Base-by-base conservation (phyloP, 192 early-diverging fungal genomes). In the Gonapodya sp. region DNA sequence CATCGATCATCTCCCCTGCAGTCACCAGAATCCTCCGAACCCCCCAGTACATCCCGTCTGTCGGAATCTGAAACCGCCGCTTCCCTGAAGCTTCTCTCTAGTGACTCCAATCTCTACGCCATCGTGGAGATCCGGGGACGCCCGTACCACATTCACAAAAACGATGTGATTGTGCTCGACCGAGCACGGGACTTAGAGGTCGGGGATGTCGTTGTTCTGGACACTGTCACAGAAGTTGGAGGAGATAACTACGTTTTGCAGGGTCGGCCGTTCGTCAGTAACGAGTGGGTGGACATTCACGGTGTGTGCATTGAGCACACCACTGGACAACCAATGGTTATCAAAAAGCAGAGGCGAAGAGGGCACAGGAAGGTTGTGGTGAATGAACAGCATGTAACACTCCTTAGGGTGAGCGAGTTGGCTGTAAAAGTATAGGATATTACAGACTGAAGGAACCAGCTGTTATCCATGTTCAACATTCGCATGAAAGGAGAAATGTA, bases 301-400 rank as follows among this genome's bases (percentile, higher is more conserved):
- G 96, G 95, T 18, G 93, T 93, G 0, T 95, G 96, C 0, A 90
- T 96, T 64, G 96, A 99, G 85, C 96, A 99, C 78, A 88, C 95
- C 24, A 64, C 46, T 83, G 91, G 93, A 78, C 90, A 92, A 81
- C 87, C 90, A 37, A 86, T 93, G n/a, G 91, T 91, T 24, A 86
- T 91, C 77, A 95, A 95, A 84, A 94, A 93, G 88, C 93, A 93
- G 86, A 90, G 88, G 86, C 92, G 93, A 86, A 95, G 93, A 78
- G 90, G 91, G 46, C 90, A 91, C 84, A 90, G 90, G 85, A 89
- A 91, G 75, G 88, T 88, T 0, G 88, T 92, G 73, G 86, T 87
- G 31, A 91, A 93, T 83, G 90, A 92, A 79, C 93, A 92, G 79
- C 85, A 89, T 77, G 89, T 93, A 80, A 95, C 94, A 0, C 88